These are phyloP conservation scores for Penicillium herquei DNA, from an alignment of 495 filamentous ascomycete species.

Conservation along the genomic window DNA sequence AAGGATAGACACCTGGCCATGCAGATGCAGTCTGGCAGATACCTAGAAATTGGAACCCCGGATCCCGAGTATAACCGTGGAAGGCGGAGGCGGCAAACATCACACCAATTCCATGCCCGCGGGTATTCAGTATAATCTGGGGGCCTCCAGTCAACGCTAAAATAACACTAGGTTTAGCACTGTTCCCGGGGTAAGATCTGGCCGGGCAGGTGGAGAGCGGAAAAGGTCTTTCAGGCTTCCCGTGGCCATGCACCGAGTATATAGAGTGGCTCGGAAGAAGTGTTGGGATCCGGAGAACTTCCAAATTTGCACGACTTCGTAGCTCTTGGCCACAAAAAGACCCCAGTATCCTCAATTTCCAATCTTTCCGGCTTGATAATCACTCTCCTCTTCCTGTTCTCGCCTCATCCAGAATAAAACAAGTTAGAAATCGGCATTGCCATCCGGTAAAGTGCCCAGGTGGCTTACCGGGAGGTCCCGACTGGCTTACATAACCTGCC, in stretches of 20 bases:
- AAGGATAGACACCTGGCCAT: too few relatives aligned
- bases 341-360: too few relatives aligned
- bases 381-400: too few relatives aligned
- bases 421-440: slow-evolving; percentile 8
- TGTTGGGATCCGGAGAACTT: too few relatives aligned
- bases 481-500: slow-evolving; percentile 25
- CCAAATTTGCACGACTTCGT: too few relatives aligned
- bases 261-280: too few relatives aligned
- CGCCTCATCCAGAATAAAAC: too few relatives aligned
- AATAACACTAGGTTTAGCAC: not conserved
- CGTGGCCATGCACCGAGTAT: too few relatives aligned
- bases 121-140: slow-evolving; percentile 7
- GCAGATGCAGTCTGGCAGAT: too few relatives aligned
- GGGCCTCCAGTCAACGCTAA: slow-evolving; percentile 10
- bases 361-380: too few relatives aligned
- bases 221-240: slow-evolving; percentile 11
- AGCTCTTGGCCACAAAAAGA: too few relatives aligned
- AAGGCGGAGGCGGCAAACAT: slow-evolving; percentile 14
- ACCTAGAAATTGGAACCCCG: too few relatives aligned
- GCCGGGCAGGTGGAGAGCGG: slow-evolving; percentile 18
- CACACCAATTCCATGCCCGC: slow-evolving; percentile 7
- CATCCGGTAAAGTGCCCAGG: slow-evolving; percentile 11
- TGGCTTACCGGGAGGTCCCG: slow-evolving; percentile 25
- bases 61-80: slow-evolving; percentile 15
- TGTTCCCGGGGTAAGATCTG: slow-evolving; percentile 15